Base-by-base conservation (phyloP, 148 eudicot genomes). In the Dianthus caryophyllus region DNA sequence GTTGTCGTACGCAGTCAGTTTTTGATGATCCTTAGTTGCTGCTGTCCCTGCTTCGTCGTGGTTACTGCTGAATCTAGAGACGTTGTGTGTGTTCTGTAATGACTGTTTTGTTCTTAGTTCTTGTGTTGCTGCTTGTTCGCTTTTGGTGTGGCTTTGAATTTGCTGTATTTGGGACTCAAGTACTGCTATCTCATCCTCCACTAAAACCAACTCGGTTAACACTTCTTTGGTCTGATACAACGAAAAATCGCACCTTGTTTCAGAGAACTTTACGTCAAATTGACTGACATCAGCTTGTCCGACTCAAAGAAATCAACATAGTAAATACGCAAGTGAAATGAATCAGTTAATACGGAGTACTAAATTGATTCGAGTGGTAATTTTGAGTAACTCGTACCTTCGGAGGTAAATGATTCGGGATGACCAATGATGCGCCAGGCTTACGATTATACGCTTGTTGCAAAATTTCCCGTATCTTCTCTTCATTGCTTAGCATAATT, bases 141-240 rank as follows among this genome's bases (percentile, higher is more conserved):
- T 54, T n/a, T 67, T 76, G 25, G 84, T 73, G 16, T 85, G 81
- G 4, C 44, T 66, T 68, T 76, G 82, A 36, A 89, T 87, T 25
- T 81, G 76, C 39, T 81, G 64, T 62, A 93, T 87, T 67, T 89
- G 91, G 76, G 73, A 74, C 71, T 93, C 96, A 0, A 93, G 82
- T 71, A 81, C 72, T 16, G 75, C 52, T 29, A 93, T 93, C 77
- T 93, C 98, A 0, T 80, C 81, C 31, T 93, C 98, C 5, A 89
- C 91, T 77, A 83, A 78, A 6, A 82, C 85, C 13, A 93, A 70
- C 72, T 93, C 98, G 15, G 74, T 70, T 30, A 89, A 50, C 11
- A 89, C 74, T 75, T 85, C 87, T 64, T 85, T 93, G 77, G 73
- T 77, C 98, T 93, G 12, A 13, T 22, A 18, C 41, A 58, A 39